Evolutionary conservation across 768 basidiomycete species (phyloP).

Genomic region (Lentinula edodes): DNA sequence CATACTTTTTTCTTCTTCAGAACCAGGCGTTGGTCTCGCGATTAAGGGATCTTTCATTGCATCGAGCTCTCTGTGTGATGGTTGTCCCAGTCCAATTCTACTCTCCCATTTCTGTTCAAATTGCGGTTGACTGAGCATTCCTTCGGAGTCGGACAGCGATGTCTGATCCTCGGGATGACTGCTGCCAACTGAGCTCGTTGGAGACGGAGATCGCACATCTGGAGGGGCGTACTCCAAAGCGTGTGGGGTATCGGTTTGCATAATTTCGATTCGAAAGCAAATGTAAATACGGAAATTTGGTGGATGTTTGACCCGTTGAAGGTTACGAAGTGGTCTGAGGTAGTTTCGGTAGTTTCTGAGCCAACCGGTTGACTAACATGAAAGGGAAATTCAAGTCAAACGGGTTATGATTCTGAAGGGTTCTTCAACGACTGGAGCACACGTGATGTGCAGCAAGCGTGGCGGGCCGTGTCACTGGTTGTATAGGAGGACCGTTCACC

Average conservation of each 20-base stretch:
- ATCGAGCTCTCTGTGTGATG: constrained; percentile 32
- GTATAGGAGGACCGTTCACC: too few species aligned
- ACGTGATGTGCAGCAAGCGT: not conserved
- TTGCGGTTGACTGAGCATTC: constrained; percentile 24
- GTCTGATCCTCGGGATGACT: constrained; percentile 41
- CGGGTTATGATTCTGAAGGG: not conserved
- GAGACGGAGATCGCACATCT: constrained; percentile 43
- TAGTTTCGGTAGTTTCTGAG: not conserved
- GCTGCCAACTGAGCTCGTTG: constrained; percentile 48
- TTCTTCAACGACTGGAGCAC: not conserved
- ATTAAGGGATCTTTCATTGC: constrained; percentile 36
- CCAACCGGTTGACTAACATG: not conserved
- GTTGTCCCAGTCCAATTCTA: constrained; percentile 28
- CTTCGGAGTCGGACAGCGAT: constrained; percentile 38
- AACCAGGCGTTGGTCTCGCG: constrained; percentile 18
- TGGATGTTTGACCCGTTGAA: too few species aligned
- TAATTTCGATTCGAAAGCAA: not conserved
- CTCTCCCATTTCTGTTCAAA: constrained; percentile 42
- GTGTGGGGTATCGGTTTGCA: not conserved
- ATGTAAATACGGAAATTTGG: not conserved
- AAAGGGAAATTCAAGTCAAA: not conserved
- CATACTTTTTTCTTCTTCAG: constrained; percentile 31
- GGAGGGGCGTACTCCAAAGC: constrained; percentile 40
- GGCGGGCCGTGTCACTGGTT: too few species aligned
- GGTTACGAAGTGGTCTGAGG: not conserved